Evolutionary conservation across 2,329 filamentous ascomycete genomes (phyloP), one percentile per base, ranked within the genome.

Genomic region (Fusarium temperatum): DNA sequence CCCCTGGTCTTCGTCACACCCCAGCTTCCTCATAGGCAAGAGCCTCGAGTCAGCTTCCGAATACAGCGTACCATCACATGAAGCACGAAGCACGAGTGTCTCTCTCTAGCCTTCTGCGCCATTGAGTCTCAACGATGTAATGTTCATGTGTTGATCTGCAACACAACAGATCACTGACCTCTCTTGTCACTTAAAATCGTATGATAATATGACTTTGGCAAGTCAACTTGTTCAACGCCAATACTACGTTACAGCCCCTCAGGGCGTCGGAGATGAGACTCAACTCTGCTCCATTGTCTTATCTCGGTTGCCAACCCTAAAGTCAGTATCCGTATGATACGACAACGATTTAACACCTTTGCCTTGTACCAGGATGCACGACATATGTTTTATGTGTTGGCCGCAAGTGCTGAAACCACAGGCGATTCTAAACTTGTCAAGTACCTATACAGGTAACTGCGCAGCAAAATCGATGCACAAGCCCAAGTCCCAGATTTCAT

Each of bases 221-320:
- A 44, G 51, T 36, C 53, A 64, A 63, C 51, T 56, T 61, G 38
- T 61, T 57, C 56, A 57, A 54, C 57, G 56, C 54, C 42, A 44
- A 63, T 75, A 57, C 66, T 48, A 60, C 42, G 59, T 47, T 62
- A 56, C 57, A 47, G 39, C 64, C 55, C 62, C 68, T 55, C 61
- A 62, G 58, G 24, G 38, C 51, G 36, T 70, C 63, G 65, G 72
- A 72, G 75, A 75, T 75, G 67, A 75, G 67, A 65, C 60, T 68
- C 42, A 66, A 45, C 65, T 63, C 63, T 48, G 68, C 63, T 61
- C 53, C 59, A 41, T 44, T 63, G 74, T 72, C 71, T 75, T 76
- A 66, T 73, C 66, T 71, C 66, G 73, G 66, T 62, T 75, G 67
- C 38, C 63, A 50, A 57, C 63, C 44, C 54, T 51, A 63, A 44